Percentiles rank a stretch among this genome's conserved stretches.
Conservation (phyloP, 805 yeast species). For the Millerozyma miso region DNA sequence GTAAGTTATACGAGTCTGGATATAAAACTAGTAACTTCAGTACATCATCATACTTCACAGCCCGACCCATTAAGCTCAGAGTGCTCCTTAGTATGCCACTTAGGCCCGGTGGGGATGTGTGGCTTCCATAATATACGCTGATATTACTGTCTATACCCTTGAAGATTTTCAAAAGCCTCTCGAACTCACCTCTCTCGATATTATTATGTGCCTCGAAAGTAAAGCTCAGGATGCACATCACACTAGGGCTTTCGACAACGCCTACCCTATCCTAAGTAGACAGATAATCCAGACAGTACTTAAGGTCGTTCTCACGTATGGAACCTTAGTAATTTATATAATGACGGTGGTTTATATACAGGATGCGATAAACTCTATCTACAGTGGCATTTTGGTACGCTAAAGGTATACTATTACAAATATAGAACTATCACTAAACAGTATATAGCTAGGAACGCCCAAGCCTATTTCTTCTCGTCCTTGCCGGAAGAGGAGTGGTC, state of each 20-base stretch:
- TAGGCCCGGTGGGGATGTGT: conserved; percentile 23
- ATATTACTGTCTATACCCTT: conserved; percentile 30
- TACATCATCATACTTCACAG: conserved; percentile 16
- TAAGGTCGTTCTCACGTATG: no score
- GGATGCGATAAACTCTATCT: no score
- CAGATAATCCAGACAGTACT: no score
- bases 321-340: no score
- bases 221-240: not conserved
- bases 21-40: conserved; percentile 15
- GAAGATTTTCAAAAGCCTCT: conserved; percentile 2
- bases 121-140: conserved; percentile 30
- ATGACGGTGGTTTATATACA: no score
- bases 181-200: not conserved
- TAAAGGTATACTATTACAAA: not conserved
- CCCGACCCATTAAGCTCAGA: conserved; percentile 11
- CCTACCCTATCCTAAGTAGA: no score
- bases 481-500: conserved; percentile 10
- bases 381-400: no score
- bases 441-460: not conserved
- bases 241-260: not conserved
- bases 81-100: conserved; percentile 18
- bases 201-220: not conserved
- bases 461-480: conserved; percentile 11
- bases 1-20: conserved; percentile 10
- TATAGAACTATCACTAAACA: not conserved